These are phyloP conservation scores for Microdochium paspali DNA, from an alignment of 2,329 filamentous ascomycete species.

Conservation along the genomic window DNA sequence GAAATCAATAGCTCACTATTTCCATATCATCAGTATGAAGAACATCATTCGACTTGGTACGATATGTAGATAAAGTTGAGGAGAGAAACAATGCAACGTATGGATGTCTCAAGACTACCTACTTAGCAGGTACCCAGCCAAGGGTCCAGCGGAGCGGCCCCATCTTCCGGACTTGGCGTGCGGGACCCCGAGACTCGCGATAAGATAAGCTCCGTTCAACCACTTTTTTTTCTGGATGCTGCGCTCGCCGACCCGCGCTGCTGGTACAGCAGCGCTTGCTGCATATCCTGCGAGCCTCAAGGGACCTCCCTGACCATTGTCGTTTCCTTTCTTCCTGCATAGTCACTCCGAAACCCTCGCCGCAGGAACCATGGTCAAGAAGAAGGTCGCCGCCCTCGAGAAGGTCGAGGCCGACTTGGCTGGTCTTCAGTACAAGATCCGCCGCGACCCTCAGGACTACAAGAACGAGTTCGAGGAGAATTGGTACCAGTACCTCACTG, in stretches of 20 bases:
- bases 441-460: slow-evolving; percentile 82
- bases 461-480: slow-evolving; percentile 81
- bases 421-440: slow-evolving; percentile 86
- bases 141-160: background rate
- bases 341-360: too few species aligned
- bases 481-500: slow-evolving; percentile 84
- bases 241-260: too few species aligned
- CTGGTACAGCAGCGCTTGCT: too few species aligned
- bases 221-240: slow-evolving; percentile 1
- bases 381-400: slow-evolving; percentile 85
- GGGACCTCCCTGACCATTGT: background rate
- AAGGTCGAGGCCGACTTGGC: slow-evolving; percentile 91
- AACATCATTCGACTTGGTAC: too few species aligned
- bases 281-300: background rate
- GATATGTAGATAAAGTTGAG: too few species aligned
- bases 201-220: background rate
- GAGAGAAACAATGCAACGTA: too few species aligned
- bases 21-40: too few species aligned
- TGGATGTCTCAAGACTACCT: too few species aligned
- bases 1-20: too few species aligned
- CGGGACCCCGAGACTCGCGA: background rate
- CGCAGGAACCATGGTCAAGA: slow-evolving; percentile 58
- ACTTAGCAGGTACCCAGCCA: background rate
- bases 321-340: background rate
- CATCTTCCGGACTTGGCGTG: background rate